These are phyloP conservation scores for Phytophthora aleatoria DNA, from an alignment of 352 stramenopile species.

Conservation along the genomic window DNA sequence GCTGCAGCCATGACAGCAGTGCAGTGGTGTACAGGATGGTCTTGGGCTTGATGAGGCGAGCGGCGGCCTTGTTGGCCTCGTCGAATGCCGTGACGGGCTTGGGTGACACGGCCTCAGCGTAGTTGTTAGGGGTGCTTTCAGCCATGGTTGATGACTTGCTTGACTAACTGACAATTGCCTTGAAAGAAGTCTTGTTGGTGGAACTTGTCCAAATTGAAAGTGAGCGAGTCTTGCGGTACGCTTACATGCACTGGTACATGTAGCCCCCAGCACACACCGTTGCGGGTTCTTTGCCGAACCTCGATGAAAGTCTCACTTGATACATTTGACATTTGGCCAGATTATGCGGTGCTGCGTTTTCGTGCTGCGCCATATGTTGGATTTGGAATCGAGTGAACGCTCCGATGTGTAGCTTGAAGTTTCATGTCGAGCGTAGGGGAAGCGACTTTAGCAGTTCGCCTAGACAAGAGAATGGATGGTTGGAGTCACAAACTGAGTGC, in stretches of 20 bases:
- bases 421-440: not conserved
- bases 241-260: too few relatives aligned
- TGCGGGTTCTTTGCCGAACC: not conserved
- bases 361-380: not conserved
- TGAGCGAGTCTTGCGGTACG: conserved; percentile 1
- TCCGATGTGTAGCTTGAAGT: not conserved
- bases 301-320: conserved; percentile 1
- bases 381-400: not conserved
- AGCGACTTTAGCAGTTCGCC: not conserved
- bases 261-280: not conserved
- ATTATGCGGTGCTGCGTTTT: conserved; percentile 1
- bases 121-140: conserved; percentile 9
- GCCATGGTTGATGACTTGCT: not conserved
- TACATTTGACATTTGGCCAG: conserved; percentile 1
- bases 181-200: conserved; percentile 4
- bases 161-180: not conserved
- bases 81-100: conserved; percentile 24
- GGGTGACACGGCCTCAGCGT: conserved; percentile 14
- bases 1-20: conserved; percentile 29
- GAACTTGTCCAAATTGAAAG: conserved; percentile 27
- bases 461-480: not conserved
- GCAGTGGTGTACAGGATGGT: conserved; percentile 29
- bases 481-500: not conserved
- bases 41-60: conserved; percentile 31
- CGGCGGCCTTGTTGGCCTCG: conserved; percentile 33